Percentiles rank a stretch among this genome's conserved stretches.
Conservation (phyloP, 768 basidiomycete genomes). For the Lactifluus hygrophoroides region DNA sequence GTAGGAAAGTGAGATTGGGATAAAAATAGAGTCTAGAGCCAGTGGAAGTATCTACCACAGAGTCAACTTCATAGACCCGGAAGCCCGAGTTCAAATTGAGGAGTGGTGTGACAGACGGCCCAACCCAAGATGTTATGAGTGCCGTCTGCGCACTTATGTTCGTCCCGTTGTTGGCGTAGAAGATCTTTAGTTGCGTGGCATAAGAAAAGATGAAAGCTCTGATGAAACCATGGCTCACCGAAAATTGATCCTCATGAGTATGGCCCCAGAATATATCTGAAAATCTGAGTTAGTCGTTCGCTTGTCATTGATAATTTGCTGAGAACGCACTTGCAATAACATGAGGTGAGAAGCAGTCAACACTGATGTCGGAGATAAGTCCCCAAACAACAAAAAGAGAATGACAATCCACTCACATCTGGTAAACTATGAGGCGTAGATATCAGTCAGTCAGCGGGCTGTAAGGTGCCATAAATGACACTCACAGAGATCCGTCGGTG, state of each 20-base stretch:
- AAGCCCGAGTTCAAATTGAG: conserved; percentile 72
- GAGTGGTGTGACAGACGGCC: conserved; percentile 59
- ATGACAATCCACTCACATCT: conserved; percentile 32
- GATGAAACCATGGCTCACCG: conserved; percentile 30
- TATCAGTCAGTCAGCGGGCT: neutral
- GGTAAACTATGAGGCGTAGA: conserved; percentile 35
- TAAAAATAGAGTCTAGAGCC: neutral
- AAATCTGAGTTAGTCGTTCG: neutral
- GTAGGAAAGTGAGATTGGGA: neutral
- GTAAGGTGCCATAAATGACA: conserved; percentile 1
- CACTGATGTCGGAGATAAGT: conserved; percentile 30
- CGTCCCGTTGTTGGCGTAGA: conserved; percentile 65
- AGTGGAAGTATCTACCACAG: conserved; percentile 39
- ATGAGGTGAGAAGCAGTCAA: conserved; percentile 72
- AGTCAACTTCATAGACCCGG: conserved; percentile 64
- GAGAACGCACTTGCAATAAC: conserved; percentile 59
- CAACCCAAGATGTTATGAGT: conserved; percentile 50
- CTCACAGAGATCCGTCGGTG: conserved; percentile 66
- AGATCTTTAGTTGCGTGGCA: conserved; percentile 38
- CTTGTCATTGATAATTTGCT: conserved; percentile 14
- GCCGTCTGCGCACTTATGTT: conserved; percentile 48
- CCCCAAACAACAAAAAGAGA: neutral
- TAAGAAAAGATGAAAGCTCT: neutral
- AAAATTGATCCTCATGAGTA: conserved; percentile 65
- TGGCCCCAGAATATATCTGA: conserved; percentile 73